Base-by-base conservation (phyloP, 495 filamentous ascomycete species). In the Filosporella fistucella region DNA sequence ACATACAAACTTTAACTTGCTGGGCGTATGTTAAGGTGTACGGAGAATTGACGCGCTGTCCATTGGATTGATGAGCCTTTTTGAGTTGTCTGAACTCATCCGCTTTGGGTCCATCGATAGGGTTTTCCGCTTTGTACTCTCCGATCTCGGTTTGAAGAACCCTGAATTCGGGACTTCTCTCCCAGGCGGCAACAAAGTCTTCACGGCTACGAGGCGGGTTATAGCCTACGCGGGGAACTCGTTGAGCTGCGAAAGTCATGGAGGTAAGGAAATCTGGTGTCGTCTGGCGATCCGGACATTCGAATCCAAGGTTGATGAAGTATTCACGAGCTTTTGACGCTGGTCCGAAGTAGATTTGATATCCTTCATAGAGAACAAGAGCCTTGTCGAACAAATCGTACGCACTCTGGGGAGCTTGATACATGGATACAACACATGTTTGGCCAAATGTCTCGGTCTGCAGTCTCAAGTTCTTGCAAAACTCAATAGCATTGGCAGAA, bases 101-200 rank as follows among this genome's bases (percentile, higher is more conserved):
- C 49, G 80, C 74, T 39, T 89, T 80, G 63, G 84, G 88, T 18
- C 71, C 63, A 34, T 85, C 81, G 34, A 91, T 88, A 44, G 29
- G 21, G 11, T 89, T 80, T 56, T 85, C 69, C 57, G 62, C 17
- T 67, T 65, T 57, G 23, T 70, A 61, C 46, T 74, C 76, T 11
- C 77, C 66, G 10, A 63, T 41, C 26, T 72, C 71, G 75, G 84
- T n/a, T 72, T 72, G 21, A 63, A 59, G 35, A 76, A 68, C 62
- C 49, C 68, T 61, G 47, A 82, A 77, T 24, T 87, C 78, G 11
- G 71, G 58, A 54, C 86, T 91, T 39, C 76, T 71, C 62, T 80
- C 85, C 87, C 87, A 93, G 26, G 59, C 43, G 49, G 86, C 79
- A 63, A 83, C 82, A 45, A 89, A 86, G 24, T 88, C 85, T 32